A percentile compares a stretch with the other conserved stretches of the same genome.
Conservation (phyloP, 768 basidiomycete species). For the Hericium coralloides region DNA sequence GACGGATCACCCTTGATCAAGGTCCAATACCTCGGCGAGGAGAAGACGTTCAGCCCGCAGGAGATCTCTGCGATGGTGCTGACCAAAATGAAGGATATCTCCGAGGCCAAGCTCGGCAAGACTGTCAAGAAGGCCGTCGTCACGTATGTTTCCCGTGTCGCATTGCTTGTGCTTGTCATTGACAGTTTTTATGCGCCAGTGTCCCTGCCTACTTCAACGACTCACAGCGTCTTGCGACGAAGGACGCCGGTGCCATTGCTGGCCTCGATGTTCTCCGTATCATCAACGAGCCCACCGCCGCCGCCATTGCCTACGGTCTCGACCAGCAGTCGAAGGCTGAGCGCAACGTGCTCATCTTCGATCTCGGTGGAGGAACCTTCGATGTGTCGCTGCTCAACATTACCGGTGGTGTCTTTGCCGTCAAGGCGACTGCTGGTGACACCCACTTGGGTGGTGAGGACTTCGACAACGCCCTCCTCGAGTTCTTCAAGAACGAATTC, state of each 20-base stretch:
- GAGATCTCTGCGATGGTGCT: conserved; percentile 99
- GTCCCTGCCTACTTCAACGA: conserved; percentile 99
- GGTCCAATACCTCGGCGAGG: conserved; percentile 91
- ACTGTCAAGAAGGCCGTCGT: conserved; percentile 98
- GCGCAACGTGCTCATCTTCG: conserved; percentile 99
- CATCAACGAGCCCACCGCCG: conserved; percentile 99
- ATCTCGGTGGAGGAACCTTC: conserved; percentile 99
- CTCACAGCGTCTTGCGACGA: conserved; percentile 98
- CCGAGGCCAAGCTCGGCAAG: conserved; percentile 98
- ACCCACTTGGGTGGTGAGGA: conserved; percentile 99
- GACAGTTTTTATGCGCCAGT: conserved; percentile 23
- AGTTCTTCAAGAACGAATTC: conserved; percentile 99
- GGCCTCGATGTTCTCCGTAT: conserved; percentile 99
- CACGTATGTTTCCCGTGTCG: conserved; percentile 42
- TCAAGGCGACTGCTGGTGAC: conserved; percentile 98
- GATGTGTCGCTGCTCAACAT: conserved; percentile 99
- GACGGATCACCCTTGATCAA: conserved; percentile 96
- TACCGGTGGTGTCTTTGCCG: conserved; percentile 96
- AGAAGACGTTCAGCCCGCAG: conserved; percentile 94
- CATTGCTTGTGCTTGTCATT: neutral
- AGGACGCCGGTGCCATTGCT: conserved; percentile 96
- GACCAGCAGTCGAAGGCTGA: conserved; percentile 92
- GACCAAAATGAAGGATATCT: conserved; percentile 99
- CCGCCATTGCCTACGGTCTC: conserved; percentile 97
- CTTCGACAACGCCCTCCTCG: conserved; percentile 96